Conservation (phyloP, 495 filamentous ascomycete species). For the Tirmania nivea region DNA sequence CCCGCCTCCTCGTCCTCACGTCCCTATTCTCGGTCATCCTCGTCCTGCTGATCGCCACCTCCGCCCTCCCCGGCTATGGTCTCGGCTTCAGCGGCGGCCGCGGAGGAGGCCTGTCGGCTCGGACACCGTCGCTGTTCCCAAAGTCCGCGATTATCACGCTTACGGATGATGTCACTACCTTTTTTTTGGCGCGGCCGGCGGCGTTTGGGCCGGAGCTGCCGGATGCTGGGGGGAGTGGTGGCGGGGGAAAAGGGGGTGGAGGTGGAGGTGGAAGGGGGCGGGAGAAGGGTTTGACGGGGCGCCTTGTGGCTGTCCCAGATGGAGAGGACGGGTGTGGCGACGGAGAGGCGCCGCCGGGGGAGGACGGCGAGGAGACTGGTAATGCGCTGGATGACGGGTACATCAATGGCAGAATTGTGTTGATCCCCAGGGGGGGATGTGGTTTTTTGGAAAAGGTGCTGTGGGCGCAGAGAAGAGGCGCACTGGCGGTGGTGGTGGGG, state of each 20-base stretch:
- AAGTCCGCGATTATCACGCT: conserved; percentile 87
- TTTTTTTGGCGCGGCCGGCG: conserved; percentile 79
- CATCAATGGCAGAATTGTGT: conserved; percentile 75
- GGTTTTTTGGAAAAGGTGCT: conserved; percentile 94
- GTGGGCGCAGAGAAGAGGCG: conserved; percentile 84
- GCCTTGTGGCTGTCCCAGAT: conserved; percentile 1
- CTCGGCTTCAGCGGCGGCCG: conserved; percentile 22
- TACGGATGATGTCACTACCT: conserved; percentile 93
- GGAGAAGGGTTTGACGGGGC: conserved; percentile 40
- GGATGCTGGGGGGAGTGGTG: conserved; percentile 52
- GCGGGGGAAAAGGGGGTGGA: conserved; percentile 77
- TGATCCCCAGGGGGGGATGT: conserved; percentile 80
- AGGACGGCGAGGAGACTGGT: conserved; percentile 47
- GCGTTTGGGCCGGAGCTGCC: conserved; percentile 76
- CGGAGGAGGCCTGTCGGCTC: conserved; percentile 1
- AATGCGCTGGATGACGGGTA: conserved; percentile 25
- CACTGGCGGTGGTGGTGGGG: conserved; percentile 74
- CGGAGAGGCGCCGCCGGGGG: conserved; percentile 35
- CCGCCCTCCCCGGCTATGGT: conserved; percentile 21
- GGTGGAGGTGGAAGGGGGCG: conserved; percentile 44
- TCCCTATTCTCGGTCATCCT: conserved; percentile 34
- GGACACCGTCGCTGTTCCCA: conserved; percentile 57
- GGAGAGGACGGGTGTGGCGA: not conserved
- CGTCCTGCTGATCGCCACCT: conserved; percentile 30
- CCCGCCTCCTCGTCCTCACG: conserved; percentile 19